Percentiles rank a stretch among this genome's conserved stretches.
These are phyloP conservation scores for Diaporthe velutina DNA, from an alignment of 2,329 filamentous ascomycete genomes.

Conservation along the genomic window DNA sequence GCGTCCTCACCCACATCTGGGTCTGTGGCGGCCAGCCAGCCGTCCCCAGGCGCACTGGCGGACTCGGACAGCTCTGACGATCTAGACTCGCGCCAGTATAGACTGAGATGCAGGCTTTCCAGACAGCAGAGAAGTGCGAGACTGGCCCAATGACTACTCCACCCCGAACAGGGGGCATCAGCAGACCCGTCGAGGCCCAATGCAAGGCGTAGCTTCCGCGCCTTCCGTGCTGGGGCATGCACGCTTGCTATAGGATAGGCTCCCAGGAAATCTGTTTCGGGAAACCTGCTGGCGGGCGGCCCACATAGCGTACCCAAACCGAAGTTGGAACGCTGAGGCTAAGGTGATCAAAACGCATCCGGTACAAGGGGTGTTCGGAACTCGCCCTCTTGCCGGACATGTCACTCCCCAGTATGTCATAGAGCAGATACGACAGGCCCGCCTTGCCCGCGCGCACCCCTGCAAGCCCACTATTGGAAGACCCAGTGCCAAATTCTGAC, in stretches of 20 bases:
- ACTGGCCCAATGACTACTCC: background rate
- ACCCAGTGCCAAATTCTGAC: background rate
- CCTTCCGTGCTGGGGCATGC: background rate
- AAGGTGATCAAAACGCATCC: no score
- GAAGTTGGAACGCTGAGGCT: background rate
- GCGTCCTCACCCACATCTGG: background rate
- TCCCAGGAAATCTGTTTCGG: background rate
- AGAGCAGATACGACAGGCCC: background rate
- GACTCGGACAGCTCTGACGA: background rate
- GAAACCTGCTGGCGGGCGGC: background rate
- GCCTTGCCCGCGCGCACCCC: background rate
- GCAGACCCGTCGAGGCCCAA: conserved; percentile 5
- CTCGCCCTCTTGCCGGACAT: background rate
- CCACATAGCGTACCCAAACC: background rate
- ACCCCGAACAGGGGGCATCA: background rate
- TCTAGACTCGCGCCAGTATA: background rate
- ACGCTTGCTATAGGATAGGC: background rate
- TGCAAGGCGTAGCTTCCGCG: background rate
- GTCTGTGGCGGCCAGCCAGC: background rate
- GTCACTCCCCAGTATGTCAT: background rate
- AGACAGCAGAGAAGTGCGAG: conserved; percentile 3
- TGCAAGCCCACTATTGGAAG: background rate
- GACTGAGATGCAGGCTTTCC: background rate
- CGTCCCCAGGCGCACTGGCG: no score
- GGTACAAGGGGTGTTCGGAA: no score